Evolutionary conservation across 2,329 filamentous ascomycete genomes (phyloP), one percentile per base, ranked within the genome.

Genomic region (Rasamsonia emersonii): DNA sequence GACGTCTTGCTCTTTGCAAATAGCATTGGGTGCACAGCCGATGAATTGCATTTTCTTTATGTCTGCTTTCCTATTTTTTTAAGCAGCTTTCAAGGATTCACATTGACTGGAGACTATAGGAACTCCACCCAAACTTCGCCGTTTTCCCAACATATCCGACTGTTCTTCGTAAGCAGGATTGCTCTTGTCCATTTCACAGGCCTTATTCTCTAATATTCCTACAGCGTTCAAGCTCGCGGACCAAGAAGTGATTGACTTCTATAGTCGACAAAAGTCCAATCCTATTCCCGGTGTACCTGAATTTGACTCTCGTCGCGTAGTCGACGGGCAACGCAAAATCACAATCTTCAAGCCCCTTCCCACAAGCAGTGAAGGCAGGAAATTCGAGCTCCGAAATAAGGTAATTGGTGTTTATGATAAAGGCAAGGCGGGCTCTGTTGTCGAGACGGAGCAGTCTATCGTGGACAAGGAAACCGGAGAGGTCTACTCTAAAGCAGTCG

Each of bases 31-130:
- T 79, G 73, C 53, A 89, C 76, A 9, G 71, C 73, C n/a, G 79
- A 93, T 47, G 88, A 95, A 68, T 75, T 94, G 51, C 86, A 94
- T 56, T 93, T 89, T 56, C 78, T 94, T 63, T 95, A 86, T 50
- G 86, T 91, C 70, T 38, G 73, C 53, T 21, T 13, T 20, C 5
- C 26, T 9, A 33, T 28, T 14, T 20, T 3, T 18, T 18, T n/a
- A n/a, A n/a, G n/a, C n/a, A n/a, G n/a, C n/a, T n/a, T n/a, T n/a
- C n/a, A n/a, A n/a, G n/a, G n/a, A n/a, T n/a, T n/a, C n/a, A n/a
- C n/a, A n/a, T n/a, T n/a, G n/a, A n/a, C n/a, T n/a, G n/a, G n/a
- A n/a, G n/a, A n/a, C n/a, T n/a, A n/a, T 43, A 89, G 84, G 88
- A 95, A 64, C 74, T 93, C 32, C 80, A 94, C 56, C 85, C 86